phyloP scores from a whole-genome alignment of 768 basidiomycete genomes.

The Naganishia friedmannii region DNA sequence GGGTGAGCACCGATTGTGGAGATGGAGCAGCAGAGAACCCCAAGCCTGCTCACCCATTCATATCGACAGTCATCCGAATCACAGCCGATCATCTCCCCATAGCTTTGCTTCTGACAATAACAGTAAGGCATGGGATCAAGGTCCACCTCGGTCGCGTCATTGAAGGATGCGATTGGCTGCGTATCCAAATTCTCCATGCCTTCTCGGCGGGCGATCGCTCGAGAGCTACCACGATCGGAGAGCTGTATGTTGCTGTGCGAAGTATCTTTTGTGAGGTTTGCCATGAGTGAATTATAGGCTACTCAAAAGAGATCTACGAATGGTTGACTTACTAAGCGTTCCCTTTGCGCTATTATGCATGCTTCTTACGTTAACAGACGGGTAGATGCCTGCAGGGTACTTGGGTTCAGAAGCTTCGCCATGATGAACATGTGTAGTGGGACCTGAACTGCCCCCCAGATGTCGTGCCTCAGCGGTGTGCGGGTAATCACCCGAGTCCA shows the following conservation, averaged over 20 bases:
- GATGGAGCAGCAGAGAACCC: no score
- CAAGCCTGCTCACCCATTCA: conserved; percentile 52
- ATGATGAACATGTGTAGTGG: background rate
- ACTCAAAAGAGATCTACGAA: background rate
- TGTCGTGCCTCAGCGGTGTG: background rate
- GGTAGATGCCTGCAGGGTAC: background rate
- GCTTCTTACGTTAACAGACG: background rate
- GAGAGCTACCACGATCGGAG: background rate
- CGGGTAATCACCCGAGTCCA: background rate
- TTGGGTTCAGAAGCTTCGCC: background rate
- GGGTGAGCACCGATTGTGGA: background rate
- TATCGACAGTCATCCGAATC: conserved; percentile 51
- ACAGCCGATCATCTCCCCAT: conserved; percentile 54
- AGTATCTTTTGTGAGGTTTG: background rate
- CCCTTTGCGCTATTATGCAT: background rate
- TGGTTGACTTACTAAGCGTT: background rate
- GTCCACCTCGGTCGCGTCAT: conserved; percentile 32
- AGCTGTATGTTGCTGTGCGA: background rate
- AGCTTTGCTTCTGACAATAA: conserved; percentile 47
- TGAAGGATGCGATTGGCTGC: background rate
- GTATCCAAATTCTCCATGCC: background rate
- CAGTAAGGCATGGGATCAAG: conserved; percentile 46
- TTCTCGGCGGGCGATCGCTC: background rate
- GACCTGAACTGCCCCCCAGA: background rate
- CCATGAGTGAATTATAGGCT: background rate